phyloP scores from a whole-genome alignment of 495 filamentous ascomycete species.

The Apiosordaria backusii region DNA sequence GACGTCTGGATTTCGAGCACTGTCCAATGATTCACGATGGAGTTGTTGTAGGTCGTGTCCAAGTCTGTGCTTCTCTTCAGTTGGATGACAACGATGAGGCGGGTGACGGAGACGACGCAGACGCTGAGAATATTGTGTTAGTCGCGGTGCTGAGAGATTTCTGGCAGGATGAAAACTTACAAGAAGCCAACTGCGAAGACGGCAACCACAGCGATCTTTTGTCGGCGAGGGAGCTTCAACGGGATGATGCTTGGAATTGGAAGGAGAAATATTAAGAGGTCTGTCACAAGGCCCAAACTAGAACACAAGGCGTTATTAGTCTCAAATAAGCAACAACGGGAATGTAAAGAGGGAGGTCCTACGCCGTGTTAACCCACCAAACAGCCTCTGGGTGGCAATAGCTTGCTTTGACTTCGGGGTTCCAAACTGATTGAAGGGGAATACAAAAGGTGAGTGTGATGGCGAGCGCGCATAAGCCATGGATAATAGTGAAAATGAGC shows the following conservation, averaged over 20 bases:
- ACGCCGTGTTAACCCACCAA: slow-evolving; percentile 31
- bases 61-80: slow-evolving; percentile 8
- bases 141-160: neutral
- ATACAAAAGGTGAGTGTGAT: slow-evolving; percentile 25
- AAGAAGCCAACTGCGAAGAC: slow-evolving; percentile 41
- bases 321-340: neutral
- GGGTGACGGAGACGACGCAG: slow-evolving; percentile 30
- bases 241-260: slow-evolving; percentile 37
- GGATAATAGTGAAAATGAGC: slow-evolving; percentile 21
- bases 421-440: slow-evolving; percentile 32
- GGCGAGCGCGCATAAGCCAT: slow-evolving; percentile 11
- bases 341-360: neutral
- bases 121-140: slow-evolving; percentile 17
- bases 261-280: slow-evolving; percentile 42
- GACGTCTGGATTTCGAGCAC: slow-evolving; percentile 27
- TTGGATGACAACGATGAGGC: slow-evolving; percentile 22
- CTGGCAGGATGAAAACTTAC: slow-evolving; percentile 22
- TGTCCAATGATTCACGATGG: slow-evolving; percentile 21
- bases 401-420: slow-evolving; percentile 10
- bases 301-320: neutral
- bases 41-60: slow-evolving; percentile 24
- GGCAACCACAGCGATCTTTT: slow-evolving; percentile 35
- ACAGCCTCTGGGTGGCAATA: slow-evolving; percentile 21
- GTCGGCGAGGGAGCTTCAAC: slow-evolving; percentile 33
- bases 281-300: slow-evolving; percentile 46